Base-by-base conservation (phyloP, 1,284 basidiomycete genomes). In the Volvariella surrecta region DNA sequence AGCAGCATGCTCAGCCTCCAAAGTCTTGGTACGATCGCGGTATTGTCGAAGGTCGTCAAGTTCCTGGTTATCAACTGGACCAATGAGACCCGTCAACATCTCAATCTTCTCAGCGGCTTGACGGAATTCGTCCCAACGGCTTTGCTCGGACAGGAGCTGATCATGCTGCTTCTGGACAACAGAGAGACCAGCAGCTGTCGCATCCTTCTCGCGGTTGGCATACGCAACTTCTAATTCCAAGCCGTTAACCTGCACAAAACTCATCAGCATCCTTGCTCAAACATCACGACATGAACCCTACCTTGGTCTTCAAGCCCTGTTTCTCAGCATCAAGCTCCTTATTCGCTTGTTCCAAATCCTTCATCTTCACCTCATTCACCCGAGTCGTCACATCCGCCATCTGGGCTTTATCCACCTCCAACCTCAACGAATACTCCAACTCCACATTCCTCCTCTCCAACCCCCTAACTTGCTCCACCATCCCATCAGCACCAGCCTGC, bases 31-130 rank as follows among this genome's bases (percentile, higher is more conserved):
- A 47, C 73, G 75, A 50, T 88, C 84, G 34, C 81, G 80, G 40
- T 71, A 60, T 28, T 71, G 73, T 45, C 76, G 67, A 37, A 89
- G 70, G 38, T 88, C 84, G 51, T 73, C 72, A 37, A 87, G 52
- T 52, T 89, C 87, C 34, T 81, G 79, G 46, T 73, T 77, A 50
- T 83, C 81, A n/a, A 67, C 68, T 49, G 79, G 75, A 1, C 72
- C 70, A 45, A 87, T 67, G 34, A 82, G 62, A 37, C 61, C 68
- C 13, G 79, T 67, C 35, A 89, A 69, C 40, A 67, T 58, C 45
- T 85, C 79, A 16, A 89, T 74, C 56, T 87, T 81, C 50, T 84
- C 80, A 2, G 76, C 68, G 0, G 79, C 70, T 37, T 72, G 74
- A 30, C 70, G 79, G 16, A 89, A 66, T 37, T 79, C 74, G 19